A percentile compares a stretch with the other conserved stretches of the same genome.
Conservation (phyloP, 176 grass and related monocot genomes). For the Puccinellia tenuiflora region DNA sequence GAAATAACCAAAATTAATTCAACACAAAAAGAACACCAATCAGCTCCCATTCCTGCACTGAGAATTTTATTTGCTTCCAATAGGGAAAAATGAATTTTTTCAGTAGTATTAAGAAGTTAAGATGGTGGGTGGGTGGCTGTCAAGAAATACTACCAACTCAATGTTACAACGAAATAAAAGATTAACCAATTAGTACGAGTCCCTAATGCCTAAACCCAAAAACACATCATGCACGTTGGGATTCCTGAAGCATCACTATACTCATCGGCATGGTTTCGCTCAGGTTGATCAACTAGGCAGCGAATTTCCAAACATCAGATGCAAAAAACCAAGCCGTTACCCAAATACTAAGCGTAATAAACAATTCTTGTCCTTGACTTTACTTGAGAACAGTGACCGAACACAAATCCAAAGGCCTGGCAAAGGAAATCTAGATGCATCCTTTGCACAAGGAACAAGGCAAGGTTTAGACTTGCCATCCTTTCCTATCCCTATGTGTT, state of each 20-base stretch:
- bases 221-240: neutral
- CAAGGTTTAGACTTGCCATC: too few species aligned
- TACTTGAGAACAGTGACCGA: too few species aligned
- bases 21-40: neutral
- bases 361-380: too few species aligned
- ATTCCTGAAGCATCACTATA: conserved; percentile 3
- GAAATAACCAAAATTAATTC: too few species aligned
- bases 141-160: neutral
- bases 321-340: neutral
- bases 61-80: neutral
- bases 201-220: neutral
- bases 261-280: neutral
- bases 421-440: too few species aligned
- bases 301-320: neutral
- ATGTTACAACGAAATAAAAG: neutral
- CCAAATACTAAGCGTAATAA: neutral
- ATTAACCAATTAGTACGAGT: neutral
- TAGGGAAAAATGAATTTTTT: neutral
- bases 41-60: neutral
- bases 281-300: neutral
- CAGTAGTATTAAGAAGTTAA: neutral
- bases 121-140: neutral
- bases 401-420: too few species aligned
- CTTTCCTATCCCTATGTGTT: too few species aligned
- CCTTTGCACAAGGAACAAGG: too few species aligned